These are phyloP conservation scores for Aschersonia sp. DNA, from an alignment of 2,329 filamentous ascomycete genomes.

Conservation along the genomic window DNA sequence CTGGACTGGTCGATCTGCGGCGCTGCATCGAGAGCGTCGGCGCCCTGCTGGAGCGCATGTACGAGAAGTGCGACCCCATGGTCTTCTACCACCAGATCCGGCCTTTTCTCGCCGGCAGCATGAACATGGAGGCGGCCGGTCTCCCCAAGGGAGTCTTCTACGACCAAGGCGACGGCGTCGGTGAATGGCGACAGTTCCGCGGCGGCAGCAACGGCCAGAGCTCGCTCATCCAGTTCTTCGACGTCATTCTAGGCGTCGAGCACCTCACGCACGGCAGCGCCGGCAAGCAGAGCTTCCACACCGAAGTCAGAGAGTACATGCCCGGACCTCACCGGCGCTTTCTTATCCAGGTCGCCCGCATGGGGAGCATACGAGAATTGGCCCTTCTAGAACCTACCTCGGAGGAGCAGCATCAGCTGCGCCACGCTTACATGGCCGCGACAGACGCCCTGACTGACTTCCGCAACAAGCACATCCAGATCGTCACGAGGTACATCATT, in stretches of 20 bases:
- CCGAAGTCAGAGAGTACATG: slow-evolving; percentile 81
- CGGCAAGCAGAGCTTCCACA: slow-evolving; percentile 27
- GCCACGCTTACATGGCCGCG: slow-evolving; percentile 50
- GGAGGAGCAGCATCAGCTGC: slow-evolving; percentile 30
- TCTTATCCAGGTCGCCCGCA: slow-evolving; percentile 51
- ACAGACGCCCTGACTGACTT: slow-evolving; percentile 62
- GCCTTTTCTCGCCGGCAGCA: slow-evolving; percentile 79
- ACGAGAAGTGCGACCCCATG: slow-evolving; percentile 74
- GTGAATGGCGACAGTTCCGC: slow-evolving; percentile 62
- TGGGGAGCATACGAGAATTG: slow-evolving; percentile 62
- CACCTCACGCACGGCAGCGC: slow-evolving; percentile 37
- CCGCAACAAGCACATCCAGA: slow-evolving; percentile 75
- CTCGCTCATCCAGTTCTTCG: slow-evolving; percentile 86
- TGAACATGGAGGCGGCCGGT: slow-evolving; percentile 79
- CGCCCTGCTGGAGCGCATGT: slow-evolving; percentile 63
- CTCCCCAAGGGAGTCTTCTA: slow-evolving; percentile 76
- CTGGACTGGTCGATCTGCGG: slow-evolving; percentile 50
- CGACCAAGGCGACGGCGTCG: slow-evolving; percentile 53
- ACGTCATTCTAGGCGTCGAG: slow-evolving; percentile 71
- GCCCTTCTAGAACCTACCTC: slow-evolving; percentile 40
- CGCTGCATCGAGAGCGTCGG: slow-evolving; percentile 55
- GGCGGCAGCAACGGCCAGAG: slow-evolving; percentile 91
- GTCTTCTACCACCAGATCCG: slow-evolving; percentile 83
- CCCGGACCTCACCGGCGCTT: slow-evolving; percentile 71
- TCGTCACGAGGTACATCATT: slow-evolving; percentile 85